These are phyloP conservation scores for Parmelia sp. DNA, from an alignment of 495 filamentous ascomycete species.

Conservation along the genomic window DNA sequence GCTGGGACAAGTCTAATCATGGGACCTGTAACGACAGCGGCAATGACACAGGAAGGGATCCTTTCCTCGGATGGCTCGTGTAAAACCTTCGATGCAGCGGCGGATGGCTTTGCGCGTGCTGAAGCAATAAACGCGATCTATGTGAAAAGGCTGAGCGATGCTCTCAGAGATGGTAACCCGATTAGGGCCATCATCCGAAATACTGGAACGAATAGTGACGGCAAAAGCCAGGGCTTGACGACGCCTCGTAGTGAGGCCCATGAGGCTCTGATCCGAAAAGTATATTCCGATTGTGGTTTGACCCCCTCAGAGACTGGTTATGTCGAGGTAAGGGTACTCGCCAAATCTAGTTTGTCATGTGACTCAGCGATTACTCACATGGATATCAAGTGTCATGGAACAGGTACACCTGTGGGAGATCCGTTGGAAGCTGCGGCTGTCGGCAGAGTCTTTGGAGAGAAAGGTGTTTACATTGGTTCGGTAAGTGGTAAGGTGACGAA, in stretches of 20 bases:
- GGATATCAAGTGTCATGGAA: conserved; percentile 39
- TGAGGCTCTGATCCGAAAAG: conserved; percentile 28
- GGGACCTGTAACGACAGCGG: conserved; percentile 28
- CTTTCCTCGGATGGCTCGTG: conserved; percentile 36
- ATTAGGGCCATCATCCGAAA: conserved; percentile 38
- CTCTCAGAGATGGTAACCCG: conserved; percentile 32
- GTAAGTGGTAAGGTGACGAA: conserved; percentile 20
- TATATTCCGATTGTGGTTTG: too few species aligned
- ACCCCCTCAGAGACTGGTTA: too few species aligned
- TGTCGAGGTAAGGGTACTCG: conserved; percentile 22
- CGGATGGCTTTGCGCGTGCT: conserved; percentile 60
- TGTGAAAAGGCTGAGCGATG: conserved; percentile 34
- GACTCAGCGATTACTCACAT: not conserved
- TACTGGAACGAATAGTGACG: conserved; percentile 35
- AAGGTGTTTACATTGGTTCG: conserved; percentile 26
- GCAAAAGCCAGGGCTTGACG: conserved; percentile 25
- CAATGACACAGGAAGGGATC: conserved; percentile 30
- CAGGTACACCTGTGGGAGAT: conserved; percentile 38
- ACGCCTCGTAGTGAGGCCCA: conserved; percentile 8
- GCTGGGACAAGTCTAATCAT: conserved; percentile 39
- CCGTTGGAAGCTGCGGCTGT: conserved; percentile 41
- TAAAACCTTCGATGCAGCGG: conserved; percentile 54
- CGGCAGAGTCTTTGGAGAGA: conserved; percentile 36
- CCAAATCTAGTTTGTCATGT: not conserved
- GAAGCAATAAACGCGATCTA: conserved; percentile 44